Evolutionary conservation across 306 rosid species (phyloP), one percentile per base, ranked within the genome.

Genomic region (Corylus avellana): DNA sequence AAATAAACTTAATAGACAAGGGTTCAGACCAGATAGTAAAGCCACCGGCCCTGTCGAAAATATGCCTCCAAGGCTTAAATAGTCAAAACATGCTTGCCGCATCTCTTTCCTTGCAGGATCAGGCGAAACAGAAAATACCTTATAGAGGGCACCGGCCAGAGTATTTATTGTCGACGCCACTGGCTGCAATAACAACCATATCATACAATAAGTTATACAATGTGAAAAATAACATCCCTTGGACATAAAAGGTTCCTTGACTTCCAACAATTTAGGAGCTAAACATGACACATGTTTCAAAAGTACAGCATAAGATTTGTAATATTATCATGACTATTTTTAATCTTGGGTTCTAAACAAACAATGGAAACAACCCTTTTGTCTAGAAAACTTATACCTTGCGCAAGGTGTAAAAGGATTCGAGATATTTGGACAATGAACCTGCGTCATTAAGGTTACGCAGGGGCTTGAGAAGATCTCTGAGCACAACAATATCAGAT

Each of bases 161-260:
- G 91, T 88, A 73, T 90, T 88, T 80, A 90, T 82, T 55, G 94
- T 87, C 47, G 86, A 87, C 44, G 94, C 87, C 75, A 89, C 76
- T 0, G 91, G 91, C 91, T 91, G 82, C 75, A 76, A 74, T 3
- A 35, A 63, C 76, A 61, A 71, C 50, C 68, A 47, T 47, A 54
- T 49, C 71, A 79, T 1, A 64, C 18, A 70, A 77, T 44, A 22
- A 22, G 25, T 22, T 57, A 32, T 0, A 14, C n/a, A 63, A 32
- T 0, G 8, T 17, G 44, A 39, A 74, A 78, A 61, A 58, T 67
- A 42, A n/a, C 46, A 8, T 61, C 39, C 11, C 17, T 1, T 27
- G 68, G 48, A 55, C 54, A 75, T 8, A 37, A 54, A 46, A 18
- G 57, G 44, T 37, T 76, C 76, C 64, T 58, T 75, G 25, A 54